Base-by-base conservation (phyloP, 176 grass and related monocot genomes). In the Oryza longistaminata region DNA sequence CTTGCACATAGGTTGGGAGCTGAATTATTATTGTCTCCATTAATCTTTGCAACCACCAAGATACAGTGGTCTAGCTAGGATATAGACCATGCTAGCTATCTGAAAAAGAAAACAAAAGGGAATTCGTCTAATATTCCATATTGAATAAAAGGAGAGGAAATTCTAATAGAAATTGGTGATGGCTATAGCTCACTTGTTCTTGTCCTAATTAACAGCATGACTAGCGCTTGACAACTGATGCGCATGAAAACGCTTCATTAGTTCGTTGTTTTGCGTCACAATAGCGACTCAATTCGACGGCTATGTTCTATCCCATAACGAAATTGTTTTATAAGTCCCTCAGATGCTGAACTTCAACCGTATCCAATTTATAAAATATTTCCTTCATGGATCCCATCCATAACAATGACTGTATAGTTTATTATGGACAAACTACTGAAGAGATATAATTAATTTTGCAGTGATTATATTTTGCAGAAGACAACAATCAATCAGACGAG, bases 21-120 rank as follows among this genome's bases (percentile, higher is more conserved):
- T 48, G 14, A 48, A 78, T 90, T 61, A 78, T 90, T 61, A 40
- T 69, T 66, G 2, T 49, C 69, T 34, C 29, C 67, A 67, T 78
- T 82, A 78, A 68, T 60, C 14, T 55, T 19, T 40, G 50, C 74
- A 83, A 83, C 84, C 0, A 79, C 74, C 74, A 17, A 27, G 72
- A 49, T 64, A 65, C 17, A 60, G 17, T 81, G 64, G 42, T 21
- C 16, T 3, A 43, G 39, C 39, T 43, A 1, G 40, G 17, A 81
- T n/a, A 21, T 62, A 62, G 58, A 2, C 7, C 58, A 24, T 58
- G 52, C 52, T 58, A n/a, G 52, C 52, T 58, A n/a, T n/a, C 58
- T 24, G 2, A 61, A n/a, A 19, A 55, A 37, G 4, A 37, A 17
- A 55, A 40, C 39, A 55, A 55, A 55, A 5, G 15, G 12, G 17